Base-by-base conservation (phyloP, 2,329 filamentous ascomycete species). In the Ceratocystis diversiconidia region DNA sequence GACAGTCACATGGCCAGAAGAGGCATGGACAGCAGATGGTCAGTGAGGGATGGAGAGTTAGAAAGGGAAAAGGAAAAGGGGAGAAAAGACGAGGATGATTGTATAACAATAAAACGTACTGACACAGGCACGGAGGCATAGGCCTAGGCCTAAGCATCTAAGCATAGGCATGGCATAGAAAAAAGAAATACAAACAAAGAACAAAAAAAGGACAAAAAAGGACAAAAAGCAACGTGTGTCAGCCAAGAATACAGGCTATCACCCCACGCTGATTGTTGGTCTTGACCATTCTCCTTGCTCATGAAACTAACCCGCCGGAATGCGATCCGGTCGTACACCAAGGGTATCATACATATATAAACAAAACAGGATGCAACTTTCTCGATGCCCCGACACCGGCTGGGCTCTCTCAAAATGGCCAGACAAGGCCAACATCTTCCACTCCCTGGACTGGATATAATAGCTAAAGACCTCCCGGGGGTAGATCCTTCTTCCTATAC, bases 1-100 rank as follows among this genome's bases (percentile, higher is more conserved):
- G 75, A 80, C 85, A 68, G 74, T 95, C 69, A 79, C 78, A 68
- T 94, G 89, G 89, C 77, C 80, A 0, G 74, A 73, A 65, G 72
- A 73, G 61, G 73, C 72, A 67, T 67, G 66, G 63, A 55, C 50
- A 22, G 50, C 50, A 12, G 50, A 55, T 55, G 50, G 50, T 5
- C 50, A 55, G 50, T 55, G 50, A 55, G 10, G 19, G 46, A 50
- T n/a, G 17, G 32, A 52, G 46, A 63, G 17, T 10, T 32, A 7
- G 43, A 44, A 43, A 6, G 28, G 43, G 28, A 36, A 46, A 28
- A 41, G 46, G 30, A 15, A 17, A 50, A 52, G 44, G 17, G 44
- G 1, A 17, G 44, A 5, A 17, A 19, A 17, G 44, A 48, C 32
- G 7, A 36, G 32, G 32, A 36, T 36, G 32, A 1, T 36, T 36